Base-by-base conservation (phyloP, 176 grass and related monocot species). In the Alloteropsis semialata region DNA sequence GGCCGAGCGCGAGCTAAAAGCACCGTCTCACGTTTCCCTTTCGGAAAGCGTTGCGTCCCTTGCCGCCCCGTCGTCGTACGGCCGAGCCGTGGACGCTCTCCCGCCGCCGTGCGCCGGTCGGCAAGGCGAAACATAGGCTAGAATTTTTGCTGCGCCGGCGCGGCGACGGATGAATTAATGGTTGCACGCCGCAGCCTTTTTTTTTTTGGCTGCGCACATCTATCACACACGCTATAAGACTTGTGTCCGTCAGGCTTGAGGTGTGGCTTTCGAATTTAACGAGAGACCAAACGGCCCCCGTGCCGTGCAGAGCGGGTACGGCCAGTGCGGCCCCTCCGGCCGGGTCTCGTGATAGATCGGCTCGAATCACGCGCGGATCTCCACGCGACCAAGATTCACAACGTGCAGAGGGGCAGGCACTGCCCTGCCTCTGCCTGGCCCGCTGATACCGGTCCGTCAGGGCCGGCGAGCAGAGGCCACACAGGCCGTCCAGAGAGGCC, bases 371-470 rank as follows among this genome's bases (percentile, higher is more conserved):
- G 70, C 82, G 14, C 72, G 27, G 16, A 34, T 27, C 65, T 50
- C 22, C 30, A 71, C 41, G 53, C 79, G 49, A 65, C 63, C 63
- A 65, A 65, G 63, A 65, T 65, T 65, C 63, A 65, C 33, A 19
- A 34, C 60, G 29, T 27, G n/a, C 55, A 2, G 27, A 19, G 11
- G 6, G 53, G 50, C 2, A 18, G 24, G 56, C 56, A 27, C 56
- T 13, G 53, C 53, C 53, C 11, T 14, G 42, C 41, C 9, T 6
- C 46, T 50, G 29, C 60, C 60, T 63, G 60, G 28, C 15, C 33
- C 29, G 21, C 81, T 64, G 70, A 29, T 43, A 11, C 24, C 60
- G 27, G 15, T 30, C 57, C 51, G 34, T 3, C 3, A 36, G 34
- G 70, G 27, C 58, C 69, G 60, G 60, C 68, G 46, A 79, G 44